Evolutionary conservation across 208 protist species (phyloP).

Genomic region (Leishmania gerbilli): DNA sequence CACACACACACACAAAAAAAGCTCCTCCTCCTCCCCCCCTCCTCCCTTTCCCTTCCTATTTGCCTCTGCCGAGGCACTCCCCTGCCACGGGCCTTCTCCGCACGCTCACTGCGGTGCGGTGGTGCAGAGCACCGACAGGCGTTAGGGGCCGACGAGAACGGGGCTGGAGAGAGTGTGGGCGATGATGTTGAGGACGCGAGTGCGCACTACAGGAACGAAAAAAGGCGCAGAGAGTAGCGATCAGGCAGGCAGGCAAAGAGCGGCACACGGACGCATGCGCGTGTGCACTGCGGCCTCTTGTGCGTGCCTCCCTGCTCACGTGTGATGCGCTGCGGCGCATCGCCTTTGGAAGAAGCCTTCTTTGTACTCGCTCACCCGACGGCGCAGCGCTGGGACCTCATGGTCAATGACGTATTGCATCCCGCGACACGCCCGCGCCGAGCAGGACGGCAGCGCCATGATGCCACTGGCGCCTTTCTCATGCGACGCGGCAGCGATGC

Average conservation of each 20-base stretch:
- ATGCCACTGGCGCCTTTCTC: constrained; percentile 34
- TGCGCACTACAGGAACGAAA: background rate
- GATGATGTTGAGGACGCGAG: background rate
- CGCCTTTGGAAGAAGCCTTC: constrained; percentile 15
- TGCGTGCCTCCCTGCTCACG: background rate
- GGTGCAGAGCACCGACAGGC: background rate
- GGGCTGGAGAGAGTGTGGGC: background rate
- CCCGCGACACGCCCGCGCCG: constrained; percentile 31
- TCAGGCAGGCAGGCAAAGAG: background rate
- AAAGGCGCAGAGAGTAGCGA: background rate
- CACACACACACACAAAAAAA: too few species aligned
- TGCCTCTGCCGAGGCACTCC: too few species aligned
- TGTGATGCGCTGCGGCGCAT: background rate
- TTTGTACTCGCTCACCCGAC: constrained; percentile 50
- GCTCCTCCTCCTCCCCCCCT: too few species aligned
- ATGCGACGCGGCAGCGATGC: constrained; percentile 19
- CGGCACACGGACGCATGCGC: background rate
- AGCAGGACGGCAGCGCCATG: constrained; percentile 42
- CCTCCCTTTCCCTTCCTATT: too few species aligned
- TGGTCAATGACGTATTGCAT: constrained; percentile 39
- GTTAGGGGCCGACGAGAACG: background rate
- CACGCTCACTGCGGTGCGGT: too few species aligned
- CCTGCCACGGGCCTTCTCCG: too few species aligned
- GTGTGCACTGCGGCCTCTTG: background rate
- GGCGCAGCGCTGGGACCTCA: constrained; percentile 51